Evolutionary conservation across 345 rosid genomes (phyloP).

Genomic region (Turnera subulata): DNA sequence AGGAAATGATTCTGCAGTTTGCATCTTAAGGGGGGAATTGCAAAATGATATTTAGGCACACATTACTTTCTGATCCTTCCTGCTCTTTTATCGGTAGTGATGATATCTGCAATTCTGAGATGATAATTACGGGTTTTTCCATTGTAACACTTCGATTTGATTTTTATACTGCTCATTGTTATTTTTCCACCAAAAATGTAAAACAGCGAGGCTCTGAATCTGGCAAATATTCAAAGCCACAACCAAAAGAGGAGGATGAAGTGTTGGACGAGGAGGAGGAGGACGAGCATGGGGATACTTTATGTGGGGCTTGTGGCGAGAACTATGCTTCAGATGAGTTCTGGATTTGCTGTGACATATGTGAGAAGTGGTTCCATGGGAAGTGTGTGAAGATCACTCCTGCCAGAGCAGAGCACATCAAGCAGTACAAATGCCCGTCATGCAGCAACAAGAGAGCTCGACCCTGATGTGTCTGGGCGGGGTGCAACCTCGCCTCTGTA

Average conservation of each 20-base stretch:
- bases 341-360: conserved; percentile 30
- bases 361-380: conserved; percentile 34
- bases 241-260: conserved; percentile 24
- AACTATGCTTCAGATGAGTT: conserved; percentile 26
- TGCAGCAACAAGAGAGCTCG: conserved; percentile 26
- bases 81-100: not conserved
- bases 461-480: conserved; percentile 6
- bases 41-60: too few relatives aligned
- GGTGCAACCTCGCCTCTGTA: conserved; percentile 8
- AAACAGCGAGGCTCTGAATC: conserved; percentile 55
- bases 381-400: conserved; percentile 35
- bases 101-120: not conserved
- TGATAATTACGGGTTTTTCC: not conserved
- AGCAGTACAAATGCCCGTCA: conserved; percentile 29
- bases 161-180: not conserved
- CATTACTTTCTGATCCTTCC: not conserved
- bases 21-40: too few relatives aligned
- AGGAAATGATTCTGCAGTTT: not conserved
- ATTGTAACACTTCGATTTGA: conserved; percentile 1
- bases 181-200: not conserved
- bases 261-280: conserved; percentile 23
- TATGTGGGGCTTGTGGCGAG: conserved; percentile 28
- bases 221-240: conserved; percentile 34
- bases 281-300: conserved; percentile 27
- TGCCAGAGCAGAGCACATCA: conserved; percentile 30